phyloP scores from a whole-genome alignment of 441 rosid species.

The Populus hybrid region DNA sequence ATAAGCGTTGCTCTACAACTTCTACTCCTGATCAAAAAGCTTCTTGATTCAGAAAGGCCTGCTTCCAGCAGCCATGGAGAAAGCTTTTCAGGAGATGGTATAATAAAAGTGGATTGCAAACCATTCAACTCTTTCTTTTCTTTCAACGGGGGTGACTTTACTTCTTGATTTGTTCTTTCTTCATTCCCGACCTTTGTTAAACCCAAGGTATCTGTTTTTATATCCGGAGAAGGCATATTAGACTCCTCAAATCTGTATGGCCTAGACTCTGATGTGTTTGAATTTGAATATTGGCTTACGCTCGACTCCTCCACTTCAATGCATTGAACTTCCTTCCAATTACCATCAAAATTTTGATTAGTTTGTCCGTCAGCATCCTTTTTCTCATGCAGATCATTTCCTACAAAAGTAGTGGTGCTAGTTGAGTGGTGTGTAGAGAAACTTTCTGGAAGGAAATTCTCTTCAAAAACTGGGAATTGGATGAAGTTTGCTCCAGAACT shows the following conservation, averaged over 20 bases:
- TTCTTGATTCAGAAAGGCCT: conserved; percentile 32
- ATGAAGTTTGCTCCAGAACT: conserved; percentile 57
- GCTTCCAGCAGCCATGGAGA: conserved; percentile 40
- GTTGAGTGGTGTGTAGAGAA: conserved; percentile 38
- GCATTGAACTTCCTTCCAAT: conserved; percentile 62
- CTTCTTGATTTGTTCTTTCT: conserved; percentile 33
- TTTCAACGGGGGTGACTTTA: conserved; percentile 25
- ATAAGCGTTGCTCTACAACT: conserved; percentile 59
- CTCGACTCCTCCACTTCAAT: conserved; percentile 44
- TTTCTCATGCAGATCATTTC: conserved; percentile 26
- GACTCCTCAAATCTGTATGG: conserved; percentile 28
- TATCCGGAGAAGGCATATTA: conserved; percentile 33
- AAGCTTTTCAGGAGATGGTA: conserved; percentile 43
- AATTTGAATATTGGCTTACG: conserved; percentile 24
- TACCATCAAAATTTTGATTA: conserved; percentile 44
- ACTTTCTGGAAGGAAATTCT: conserved; percentile 34
- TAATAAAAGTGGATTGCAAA: conserved; percentile 28
- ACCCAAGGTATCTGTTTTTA: conserved; percentile 28
- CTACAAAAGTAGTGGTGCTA: conserved; percentile 30
- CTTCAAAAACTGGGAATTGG: conserved; percentile 54
- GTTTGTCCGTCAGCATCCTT: conserved; percentile 37
- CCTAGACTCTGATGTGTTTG: conserved; percentile 26
- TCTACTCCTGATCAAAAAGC: conserved; percentile 53
- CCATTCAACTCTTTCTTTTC: conserved; percentile 28
- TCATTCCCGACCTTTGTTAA: conserved; percentile 36